Conservation (phyloP, 805 yeast species). For the Saitoella complicata region DNA sequence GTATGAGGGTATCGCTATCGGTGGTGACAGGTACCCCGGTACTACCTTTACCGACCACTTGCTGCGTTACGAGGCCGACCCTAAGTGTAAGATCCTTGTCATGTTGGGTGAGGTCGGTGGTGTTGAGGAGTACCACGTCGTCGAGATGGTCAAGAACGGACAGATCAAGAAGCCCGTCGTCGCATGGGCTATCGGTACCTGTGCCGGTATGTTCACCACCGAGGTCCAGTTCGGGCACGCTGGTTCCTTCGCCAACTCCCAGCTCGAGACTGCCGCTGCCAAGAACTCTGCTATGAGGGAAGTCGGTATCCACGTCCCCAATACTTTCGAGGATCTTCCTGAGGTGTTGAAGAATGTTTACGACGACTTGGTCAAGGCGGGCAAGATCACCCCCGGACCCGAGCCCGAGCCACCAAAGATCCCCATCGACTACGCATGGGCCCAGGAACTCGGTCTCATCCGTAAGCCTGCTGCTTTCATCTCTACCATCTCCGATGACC, state of each 20-base stretch:
- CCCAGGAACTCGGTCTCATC: slow-evolving; percentile 31
- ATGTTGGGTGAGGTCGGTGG: slow-evolving; percentile 59
- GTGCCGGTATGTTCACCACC: slow-evolving; percentile 57
- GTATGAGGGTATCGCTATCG: slow-evolving; percentile 49
- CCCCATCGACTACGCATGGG: slow-evolving; percentile 33
- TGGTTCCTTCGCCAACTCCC: slow-evolving; percentile 55
- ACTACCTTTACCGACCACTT: slow-evolving; percentile 56
- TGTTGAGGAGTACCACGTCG: slow-evolving; percentile 56
- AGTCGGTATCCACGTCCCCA: slow-evolving; percentile 88
- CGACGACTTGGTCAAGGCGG: slow-evolving; percentile 42
- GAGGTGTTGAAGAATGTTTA: slow-evolving; percentile 40
- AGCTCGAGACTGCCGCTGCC: slow-evolving; percentile 50
- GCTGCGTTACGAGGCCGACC: slow-evolving; percentile 45
- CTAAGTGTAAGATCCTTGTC: slow-evolving; percentile 49
- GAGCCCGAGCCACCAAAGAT: slow-evolving; percentile 33
- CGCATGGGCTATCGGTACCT: slow-evolving; percentile 57
- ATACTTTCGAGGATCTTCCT: slow-evolving; percentile 40
- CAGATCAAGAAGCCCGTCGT: slow-evolving; percentile 53
- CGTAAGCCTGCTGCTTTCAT: slow-evolving; percentile 34
- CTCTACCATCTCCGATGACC: slow-evolving; percentile 32
- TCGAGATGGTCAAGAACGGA: slow-evolving; percentile 49
- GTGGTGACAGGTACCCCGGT: slow-evolving; percentile 62
- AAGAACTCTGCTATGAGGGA: slow-evolving; percentile 65
- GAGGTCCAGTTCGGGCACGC: slow-evolving; percentile 49
- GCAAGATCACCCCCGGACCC: slow-evolving; percentile 23